Evolutionary conservation across 1,284 basidiomycete species (phyloP).

Genomic region (Prillingera fragicola): DNA sequence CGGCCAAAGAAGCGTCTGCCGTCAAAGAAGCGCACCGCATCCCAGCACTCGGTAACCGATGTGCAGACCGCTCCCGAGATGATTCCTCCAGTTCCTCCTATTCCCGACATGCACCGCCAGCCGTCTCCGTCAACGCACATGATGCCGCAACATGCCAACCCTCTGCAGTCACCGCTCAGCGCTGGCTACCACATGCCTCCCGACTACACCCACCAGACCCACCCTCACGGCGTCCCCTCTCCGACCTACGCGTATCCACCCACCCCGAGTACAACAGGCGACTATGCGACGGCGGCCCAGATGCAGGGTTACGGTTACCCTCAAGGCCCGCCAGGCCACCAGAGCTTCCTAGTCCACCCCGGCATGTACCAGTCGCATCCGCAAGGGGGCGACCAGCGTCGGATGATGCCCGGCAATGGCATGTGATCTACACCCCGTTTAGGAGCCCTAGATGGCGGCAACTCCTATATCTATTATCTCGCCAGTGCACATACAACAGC

Average conservation of each 20-base stretch:
- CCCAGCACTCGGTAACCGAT: conserved; percentile 9
- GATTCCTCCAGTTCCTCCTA: conserved; percentile 39
- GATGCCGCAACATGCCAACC: conserved; percentile 14
- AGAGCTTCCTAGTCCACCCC: conserved; percentile 13
- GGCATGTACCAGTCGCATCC: conserved; percentile 20
- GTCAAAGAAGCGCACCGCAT: conserved; percentile 40
- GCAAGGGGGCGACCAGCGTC: conserved; percentile 11
- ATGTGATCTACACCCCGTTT: too few species aligned
- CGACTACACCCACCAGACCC: conserved; percentile 26
- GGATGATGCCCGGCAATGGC: conserved; percentile 16
- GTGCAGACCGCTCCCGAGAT: conserved; percentile 14
- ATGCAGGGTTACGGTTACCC: conserved; percentile 20
- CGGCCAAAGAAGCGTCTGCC: conserved; percentile 18
- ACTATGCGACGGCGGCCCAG: conserved; percentile 1
- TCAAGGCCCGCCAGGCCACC: conserved; percentile 18
- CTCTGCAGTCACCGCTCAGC: conserved; percentile 30
- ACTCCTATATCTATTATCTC: too few species aligned
- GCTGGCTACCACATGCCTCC: conserved; percentile 33
- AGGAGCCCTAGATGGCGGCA: too few species aligned
- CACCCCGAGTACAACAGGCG: conserved; percentile 12
- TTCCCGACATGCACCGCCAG: conserved; percentile 38
- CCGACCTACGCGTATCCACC: conserved; percentile 18
- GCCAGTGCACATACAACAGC: too few species aligned
- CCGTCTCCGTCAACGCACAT: conserved; percentile 19
- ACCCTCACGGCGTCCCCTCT: conserved; percentile 14